Evolutionary conservation across 1,284 basidiomycete species (phyloP).

Genomic region (Sporisorium scitamineum): DNA sequence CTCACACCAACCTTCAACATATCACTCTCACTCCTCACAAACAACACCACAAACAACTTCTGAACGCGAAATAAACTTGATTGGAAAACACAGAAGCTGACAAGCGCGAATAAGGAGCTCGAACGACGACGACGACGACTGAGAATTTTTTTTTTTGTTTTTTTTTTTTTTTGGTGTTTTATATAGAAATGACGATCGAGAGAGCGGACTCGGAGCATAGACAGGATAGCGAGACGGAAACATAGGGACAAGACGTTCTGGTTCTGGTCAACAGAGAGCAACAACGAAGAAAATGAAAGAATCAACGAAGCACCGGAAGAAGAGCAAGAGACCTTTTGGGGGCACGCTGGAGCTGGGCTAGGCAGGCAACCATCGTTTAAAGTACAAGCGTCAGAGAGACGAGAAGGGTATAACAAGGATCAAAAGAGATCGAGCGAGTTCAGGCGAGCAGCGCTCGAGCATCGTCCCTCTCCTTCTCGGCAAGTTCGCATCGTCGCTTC

Average conservation of each 20-base stretch:
- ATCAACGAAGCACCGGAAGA: conserved; percentile 10
- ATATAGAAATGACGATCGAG: neutral
- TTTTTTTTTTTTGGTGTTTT: conserved; percentile 16
- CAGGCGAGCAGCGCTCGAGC: conserved; percentile 26
- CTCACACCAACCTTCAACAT: neutral
- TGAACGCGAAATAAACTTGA: neutral
- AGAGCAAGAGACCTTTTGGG: conserved; percentile 28
- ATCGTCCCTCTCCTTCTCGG: conserved; percentile 62
- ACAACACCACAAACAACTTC: neutral
- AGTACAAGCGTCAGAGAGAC: conserved; percentile 9
- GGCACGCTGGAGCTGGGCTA: neutral
- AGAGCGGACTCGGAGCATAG: conserved; percentile 30
- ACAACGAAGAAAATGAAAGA: conserved; percentile 1
- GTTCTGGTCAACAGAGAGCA: conserved; percentile 30
- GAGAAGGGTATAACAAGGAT: conserved; percentile 19
- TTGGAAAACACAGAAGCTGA: neutral
- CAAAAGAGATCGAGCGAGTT: neutral
- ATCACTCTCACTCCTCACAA: neutral
- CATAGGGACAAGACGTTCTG: conserved; percentile 4
- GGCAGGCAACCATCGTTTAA: neutral
- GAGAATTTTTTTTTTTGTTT: conserved; percentile 26
- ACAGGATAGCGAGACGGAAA: conserved; percentile 15
- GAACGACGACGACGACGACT: conserved; percentile 2
- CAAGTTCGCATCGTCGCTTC: conserved; percentile 64
- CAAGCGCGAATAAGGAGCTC: conserved; percentile 9